These are phyloP conservation scores for Eimeria zaria DNA, from an alignment of 169 alveolate genomes.

Conservation along the genomic window DNA sequence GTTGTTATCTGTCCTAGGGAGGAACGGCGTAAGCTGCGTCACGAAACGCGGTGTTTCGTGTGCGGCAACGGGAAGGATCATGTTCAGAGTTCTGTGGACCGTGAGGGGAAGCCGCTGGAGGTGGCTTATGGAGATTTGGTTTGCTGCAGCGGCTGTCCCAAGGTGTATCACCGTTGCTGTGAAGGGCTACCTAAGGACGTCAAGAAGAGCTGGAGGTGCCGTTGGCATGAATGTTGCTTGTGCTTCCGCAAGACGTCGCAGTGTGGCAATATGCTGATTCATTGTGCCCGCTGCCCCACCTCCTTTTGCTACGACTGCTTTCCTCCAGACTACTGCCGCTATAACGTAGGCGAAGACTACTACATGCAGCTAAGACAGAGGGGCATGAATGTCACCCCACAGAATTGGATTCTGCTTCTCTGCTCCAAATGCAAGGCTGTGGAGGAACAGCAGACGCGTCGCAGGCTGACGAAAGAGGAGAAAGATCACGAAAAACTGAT, in stretches of 20 bases:
- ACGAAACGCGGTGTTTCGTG: slow-evolving; percentile 94
- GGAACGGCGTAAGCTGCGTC: slow-evolving; percentile 91
- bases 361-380: slow-evolving; percentile 93
- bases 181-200: slow-evolving; percentile 87
- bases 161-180: slow-evolving; percentile 94
- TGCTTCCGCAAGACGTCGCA: slow-evolving; percentile 95
- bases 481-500: slow-evolving; percentile 87
- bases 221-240: slow-evolving; percentile 97
- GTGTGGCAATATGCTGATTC: slow-evolving; percentile 95
- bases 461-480: slow-evolving; percentile 94
- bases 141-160: slow-evolving; percentile 95
- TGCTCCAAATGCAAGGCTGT: slow-evolving; percentile 96
- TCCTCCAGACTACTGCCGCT: slow-evolving; percentile 92
- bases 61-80: slow-evolving; percentile 93
- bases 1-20: slow-evolving; percentile 70
- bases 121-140: slow-evolving; percentile 92
- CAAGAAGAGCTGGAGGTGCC: slow-evolving; percentile 94
- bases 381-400: slow-evolving; percentile 94
- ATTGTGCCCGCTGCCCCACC: slow-evolving; percentile 96
- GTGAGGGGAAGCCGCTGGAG: slow-evolving; percentile 89
- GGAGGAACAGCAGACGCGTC: slow-evolving; percentile 94
- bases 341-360: slow-evolving; percentile 90
- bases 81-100: slow-evolving; percentile 87
- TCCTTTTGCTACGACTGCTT: slow-evolving; percentile 96
- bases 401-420: slow-evolving; percentile 93